These are phyloP conservation scores for Pisolithus marmoratus DNA, from an alignment of 768 basidiomycete genomes.

Conservation along the genomic window DNA sequence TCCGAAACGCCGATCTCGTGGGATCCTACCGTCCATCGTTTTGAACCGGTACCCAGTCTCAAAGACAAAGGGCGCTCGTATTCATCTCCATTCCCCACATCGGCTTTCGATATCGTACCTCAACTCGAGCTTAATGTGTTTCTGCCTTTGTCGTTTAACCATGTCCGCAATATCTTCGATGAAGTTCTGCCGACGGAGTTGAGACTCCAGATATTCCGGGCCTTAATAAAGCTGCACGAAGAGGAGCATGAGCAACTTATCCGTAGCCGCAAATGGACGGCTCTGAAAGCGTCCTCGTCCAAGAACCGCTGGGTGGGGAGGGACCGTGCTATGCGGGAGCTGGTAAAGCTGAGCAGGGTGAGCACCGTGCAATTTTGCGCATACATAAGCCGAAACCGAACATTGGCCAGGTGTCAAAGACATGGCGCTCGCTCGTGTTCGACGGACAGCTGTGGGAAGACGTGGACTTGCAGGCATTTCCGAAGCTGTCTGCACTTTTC, in stretches of 20 bases:
- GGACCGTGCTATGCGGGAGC: conserved; percentile 67
- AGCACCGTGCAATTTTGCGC: conserved; percentile 25
- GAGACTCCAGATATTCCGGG: conserved; percentile 51
- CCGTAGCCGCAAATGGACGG: conserved; percentile 51
- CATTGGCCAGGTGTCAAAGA: conserved; percentile 58
- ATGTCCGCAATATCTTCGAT: conserved; percentile 58
- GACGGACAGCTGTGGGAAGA: conserved; percentile 85
- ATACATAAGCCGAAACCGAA: conserved; percentile 10
- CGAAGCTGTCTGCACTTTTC: conserved; percentile 45
- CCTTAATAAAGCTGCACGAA: conserved; percentile 54
- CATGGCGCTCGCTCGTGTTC: conserved; percentile 69
- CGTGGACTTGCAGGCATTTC: conserved; percentile 60
- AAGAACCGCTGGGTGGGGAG: conserved; percentile 71
- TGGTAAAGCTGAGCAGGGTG: conserved; percentile 77
- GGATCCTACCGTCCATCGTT: conserved; percentile 12
- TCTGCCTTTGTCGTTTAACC: conserved; percentile 39
- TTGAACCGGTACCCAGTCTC: conserved; percentile 18
- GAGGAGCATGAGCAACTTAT: conserved; percentile 46
- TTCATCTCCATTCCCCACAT: conserved; percentile 59
- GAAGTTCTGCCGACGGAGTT: conserved; percentile 68
- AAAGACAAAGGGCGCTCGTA: conserved; percentile 55
- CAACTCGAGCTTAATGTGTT: conserved; percentile 37
- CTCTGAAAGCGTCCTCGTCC: conserved; percentile 52
- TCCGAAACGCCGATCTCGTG: conserved; percentile 8
- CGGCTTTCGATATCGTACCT: conserved; percentile 56